Conservation (phyloP, 2,329 filamentous ascomycete species). For the Zopfia rhizophila region DNA sequence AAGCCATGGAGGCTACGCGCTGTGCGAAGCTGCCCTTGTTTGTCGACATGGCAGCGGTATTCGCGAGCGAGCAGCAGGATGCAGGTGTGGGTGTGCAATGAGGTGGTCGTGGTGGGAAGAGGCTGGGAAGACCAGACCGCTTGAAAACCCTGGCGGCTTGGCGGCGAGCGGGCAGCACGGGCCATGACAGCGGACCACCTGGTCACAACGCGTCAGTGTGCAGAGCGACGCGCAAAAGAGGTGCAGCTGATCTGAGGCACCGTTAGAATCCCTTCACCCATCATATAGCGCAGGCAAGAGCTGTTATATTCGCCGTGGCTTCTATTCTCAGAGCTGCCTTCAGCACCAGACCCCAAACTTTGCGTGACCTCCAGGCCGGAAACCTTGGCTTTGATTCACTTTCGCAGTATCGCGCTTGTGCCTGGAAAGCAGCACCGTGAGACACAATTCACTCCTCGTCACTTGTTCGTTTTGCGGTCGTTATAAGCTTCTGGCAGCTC, state of each 20-base stretch:
- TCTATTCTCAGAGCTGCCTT: too few species aligned
- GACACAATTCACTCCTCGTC: slow-evolving; percentile 2
- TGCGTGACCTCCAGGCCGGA: too few species aligned
- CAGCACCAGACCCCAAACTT: too few species aligned
- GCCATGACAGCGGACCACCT: not conserved
- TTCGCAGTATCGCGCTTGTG: slow-evolving; percentile 1
- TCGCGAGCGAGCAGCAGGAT: slow-evolving; percentile 20
- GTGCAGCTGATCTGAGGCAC: not conserved
- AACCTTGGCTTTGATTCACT: too few species aligned
- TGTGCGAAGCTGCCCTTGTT: slow-evolving; percentile 49
- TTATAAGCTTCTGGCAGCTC: slow-evolving; percentile 21
- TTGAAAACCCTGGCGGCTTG: not conserved
- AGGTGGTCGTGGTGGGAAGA: slow-evolving; percentile 24
- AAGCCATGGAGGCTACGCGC: slow-evolving; percentile 64
- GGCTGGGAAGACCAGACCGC: slow-evolving; percentile 19
- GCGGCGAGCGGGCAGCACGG: not conserved
- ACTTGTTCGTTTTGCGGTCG: slow-evolving; percentile 12
- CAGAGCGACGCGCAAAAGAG: not conserved
- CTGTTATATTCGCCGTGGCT: too few species aligned
- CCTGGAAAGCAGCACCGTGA: slow-evolving; percentile 19
- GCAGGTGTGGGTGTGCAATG: slow-evolving; percentile 11
- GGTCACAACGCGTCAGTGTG: slow-evolving; percentile 14
- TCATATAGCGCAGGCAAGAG: too few species aligned
- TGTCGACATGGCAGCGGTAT: slow-evolving; percentile 42
- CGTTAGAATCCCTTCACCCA: not conserved